Conservation (phyloP, 768 basidiomycete genomes). For the Auriscalpium orientale region DNA sequence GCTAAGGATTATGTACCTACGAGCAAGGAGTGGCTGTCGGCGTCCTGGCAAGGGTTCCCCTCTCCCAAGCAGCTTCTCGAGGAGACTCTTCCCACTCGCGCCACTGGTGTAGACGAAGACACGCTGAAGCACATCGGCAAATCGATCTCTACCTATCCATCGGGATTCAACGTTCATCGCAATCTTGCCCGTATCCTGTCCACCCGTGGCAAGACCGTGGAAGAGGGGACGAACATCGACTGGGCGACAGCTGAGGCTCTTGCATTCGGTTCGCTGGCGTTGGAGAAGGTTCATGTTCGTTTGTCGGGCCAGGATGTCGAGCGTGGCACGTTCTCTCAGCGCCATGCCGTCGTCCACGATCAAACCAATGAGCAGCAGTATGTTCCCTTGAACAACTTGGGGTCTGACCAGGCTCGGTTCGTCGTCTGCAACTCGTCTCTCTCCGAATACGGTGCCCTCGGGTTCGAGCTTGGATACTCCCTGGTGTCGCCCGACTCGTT, state of each 20-base stretch:
- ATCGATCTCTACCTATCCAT: slow-evolving; percentile 79
- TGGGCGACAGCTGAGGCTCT: slow-evolving; percentile 99
- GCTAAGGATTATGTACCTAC: slow-evolving; percentile 95
- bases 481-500: slow-evolving; percentile 90
- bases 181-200: slow-evolving; percentile 91
- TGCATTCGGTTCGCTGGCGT: slow-evolving; percentile 87
- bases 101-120: slow-evolving; percentile 74
- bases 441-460: slow-evolving; percentile 90
- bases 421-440: slow-evolving; percentile 95
- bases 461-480: slow-evolving; percentile 98
- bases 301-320: slow-evolving; percentile 98
- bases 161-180: slow-evolving; percentile 80
- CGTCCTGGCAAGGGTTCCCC: slow-evolving; percentile 98
- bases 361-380: slow-evolving; percentile 89
- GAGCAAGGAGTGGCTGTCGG: slow-evolving; percentile 94
- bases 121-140: slow-evolving; percentile 80
- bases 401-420: slow-evolving; percentile 83
- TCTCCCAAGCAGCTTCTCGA: slow-evolving; percentile 94
- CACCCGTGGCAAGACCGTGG: slow-evolving; percentile 82
- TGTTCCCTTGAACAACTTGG: slow-evolving; percentile 82
- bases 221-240: slow-evolving; percentile 89
- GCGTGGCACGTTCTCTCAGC: slow-evolving; percentile 97
- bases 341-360: slow-evolving; percentile 95
- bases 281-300: slow-evolving; percentile 91
- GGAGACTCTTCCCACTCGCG: slow-evolving; percentile 80